Evolutionary conservation across 1,284 basidiomycete species (phyloP), one percentile per base, ranked within the genome.

Genomic region (Boletus semigastroideus): DNA sequence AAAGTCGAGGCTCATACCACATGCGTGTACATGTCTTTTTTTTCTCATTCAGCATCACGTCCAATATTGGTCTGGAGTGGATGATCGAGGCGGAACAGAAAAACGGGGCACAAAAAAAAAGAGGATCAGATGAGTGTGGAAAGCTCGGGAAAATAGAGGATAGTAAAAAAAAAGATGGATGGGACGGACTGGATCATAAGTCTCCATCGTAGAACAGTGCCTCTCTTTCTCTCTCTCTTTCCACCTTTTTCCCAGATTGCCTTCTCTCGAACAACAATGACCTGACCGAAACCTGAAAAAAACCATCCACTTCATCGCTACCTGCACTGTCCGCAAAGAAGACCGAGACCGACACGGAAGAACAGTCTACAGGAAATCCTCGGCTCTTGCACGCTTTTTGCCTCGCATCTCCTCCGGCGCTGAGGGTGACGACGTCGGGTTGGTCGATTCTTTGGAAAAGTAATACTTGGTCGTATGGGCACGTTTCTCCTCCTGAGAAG

Each of bases 401-500:
- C 87, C 87, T 55, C 86, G 77, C 52, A 79, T 72, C 60, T 87
- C 86, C 56, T 87, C 84, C 27, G 57, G 50, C 12, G 48, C 58
- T 19, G 56, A 61, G 13, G 58, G 38, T 40, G 46, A 58, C 51
- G 57, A 47, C 11, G 27, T 6, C 3, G 64, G 59, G 53, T 72
- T 71, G 48, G 68, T 67, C 31, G 70, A 56, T 27, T 71, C 70
- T 61, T 76, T 76, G 22, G 76, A 69, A 67, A 81, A 80, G 59
- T 83, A 83, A 73, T 94, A 95, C 67, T 80, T 84, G n/a, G 79
- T 67, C 59, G 86, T 75, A 60, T 82, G 79, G 1, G 92, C 87
- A 54, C 93, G 84, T 61, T 84, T 85, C 71, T 95, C 94, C 60
- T 91, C 88, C 88, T 92, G 54, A n/a, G n/a, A 58, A 20, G 38